Base-by-base conservation (phyloP, 345 rosid species). In the Hypericum androsaemum region DNA sequence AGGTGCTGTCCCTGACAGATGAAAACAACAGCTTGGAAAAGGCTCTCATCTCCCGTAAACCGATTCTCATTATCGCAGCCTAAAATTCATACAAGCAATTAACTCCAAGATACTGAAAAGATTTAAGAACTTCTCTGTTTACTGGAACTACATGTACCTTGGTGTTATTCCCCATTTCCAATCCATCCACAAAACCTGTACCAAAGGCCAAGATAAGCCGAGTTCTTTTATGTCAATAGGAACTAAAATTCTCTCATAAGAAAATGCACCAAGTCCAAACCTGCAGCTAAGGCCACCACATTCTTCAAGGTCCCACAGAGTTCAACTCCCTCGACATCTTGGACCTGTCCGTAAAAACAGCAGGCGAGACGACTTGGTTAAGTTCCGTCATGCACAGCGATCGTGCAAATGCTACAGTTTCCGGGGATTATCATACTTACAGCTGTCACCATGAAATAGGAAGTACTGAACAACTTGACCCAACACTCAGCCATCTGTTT, bases 21-120 rank as follows among this genome's bases (percentile, higher is more conserved):
- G 94, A 72, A 73, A 83, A 92, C 71, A 85, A 51, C 44, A 83
- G 76, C 78, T 88, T 83, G 38, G 94, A 92, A 37, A 92, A 81
- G 39, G 78, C 82, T 75, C 62, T 88, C 96, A 92, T 92, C 71
- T 92, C 98, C 82, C 83, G 71, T 22, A 88, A 70, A 56, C 98
- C 98, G 59, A 92, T 88, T 80, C 94, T 81, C 95, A 88, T 85
- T 54, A 92, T 79, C 22, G 98, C 98, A 52, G 98, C 98, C 98
- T 88, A 62, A 37, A 47, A 55, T 54, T 47, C 45, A 46, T 5
- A 37, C 7, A 41, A 58, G 70, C 3, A 56, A 10, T 17, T 28
- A 47, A 22, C 1, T 59, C 37, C 8, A 51, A 52, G 37, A 6
- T 37, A 39, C 9, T 16, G 11, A 35, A n/a, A 28, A 44, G 8